Evolutionary conservation across 75 land plant genomes (phyloP).

Genomic region (Pinus albicaulis): DNA sequence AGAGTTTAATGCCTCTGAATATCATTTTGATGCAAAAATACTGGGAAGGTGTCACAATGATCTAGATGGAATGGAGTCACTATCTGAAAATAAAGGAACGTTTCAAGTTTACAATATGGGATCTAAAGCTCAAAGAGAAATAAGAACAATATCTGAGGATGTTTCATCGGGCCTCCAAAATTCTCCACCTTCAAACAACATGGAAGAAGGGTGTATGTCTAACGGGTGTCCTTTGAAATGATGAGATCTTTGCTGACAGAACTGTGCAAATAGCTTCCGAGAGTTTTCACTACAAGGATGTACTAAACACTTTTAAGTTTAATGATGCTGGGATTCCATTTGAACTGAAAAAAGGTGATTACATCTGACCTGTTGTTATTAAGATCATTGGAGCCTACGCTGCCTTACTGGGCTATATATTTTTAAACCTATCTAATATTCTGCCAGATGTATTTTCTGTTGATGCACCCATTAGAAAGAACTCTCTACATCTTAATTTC

Average conservation of each 20-base stretch:
- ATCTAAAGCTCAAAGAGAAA: constrained; percentile 2
- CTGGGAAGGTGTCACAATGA: background rate
- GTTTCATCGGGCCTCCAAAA: background rate
- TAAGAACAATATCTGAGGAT: background rate
- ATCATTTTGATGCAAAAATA: background rate
- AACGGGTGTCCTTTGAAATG: background rate
- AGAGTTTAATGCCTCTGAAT: background rate
- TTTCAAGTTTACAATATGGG: background rate
- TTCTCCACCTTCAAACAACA: background rate
- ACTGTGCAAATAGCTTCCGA: background rate
- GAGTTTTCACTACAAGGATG: constrained; percentile 42
- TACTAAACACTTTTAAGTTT: constrained; percentile 71
- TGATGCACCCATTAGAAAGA: constrained; percentile 90
- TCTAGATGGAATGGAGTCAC: background rate
- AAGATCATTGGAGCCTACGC: constrained; percentile 81
- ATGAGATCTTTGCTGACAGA: background rate
- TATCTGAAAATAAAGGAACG: constrained; percentile 1
- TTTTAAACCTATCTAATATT: constrained; percentile 91
- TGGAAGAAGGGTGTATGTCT: background rate
- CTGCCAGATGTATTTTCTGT: constrained; percentile 78
- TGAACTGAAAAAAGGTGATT: constrained; percentile 56
- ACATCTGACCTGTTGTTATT: constrained; percentile 74
- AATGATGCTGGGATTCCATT: constrained; percentile 70
- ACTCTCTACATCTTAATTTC: constrained; percentile 78
- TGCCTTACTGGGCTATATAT: constrained; percentile 94